phyloP scores from a whole-genome alignment of 2,329 filamentous ascomycete species.

The Sarocladiaceae sp. region DNA sequence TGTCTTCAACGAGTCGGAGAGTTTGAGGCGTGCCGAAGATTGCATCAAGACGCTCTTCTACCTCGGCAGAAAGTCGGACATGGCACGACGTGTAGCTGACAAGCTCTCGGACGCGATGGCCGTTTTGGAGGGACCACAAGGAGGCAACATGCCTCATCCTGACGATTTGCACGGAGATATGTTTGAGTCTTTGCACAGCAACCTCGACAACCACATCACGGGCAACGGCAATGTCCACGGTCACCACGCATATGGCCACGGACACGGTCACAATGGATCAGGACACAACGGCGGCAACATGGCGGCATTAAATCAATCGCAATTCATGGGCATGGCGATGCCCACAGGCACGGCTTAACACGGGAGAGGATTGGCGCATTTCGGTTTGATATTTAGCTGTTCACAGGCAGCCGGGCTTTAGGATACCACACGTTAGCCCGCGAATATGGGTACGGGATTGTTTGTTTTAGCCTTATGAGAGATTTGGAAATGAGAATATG shows the following conservation, averaged over 20 bases:
- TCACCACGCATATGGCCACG: neutral
- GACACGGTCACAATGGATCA: neutral
- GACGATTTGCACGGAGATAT: neutral
- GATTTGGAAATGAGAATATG: no score
- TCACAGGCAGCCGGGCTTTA: neutral
- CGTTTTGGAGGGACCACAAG: neutral
- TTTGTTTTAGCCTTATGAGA: no score
- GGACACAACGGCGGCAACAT: neutral
- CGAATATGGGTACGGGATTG: no score
- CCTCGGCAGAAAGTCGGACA: conserved; percentile 52
- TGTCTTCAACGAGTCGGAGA: conserved; percentile 17
- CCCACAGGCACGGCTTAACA: no score
- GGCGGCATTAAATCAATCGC: conserved; percentile 1
- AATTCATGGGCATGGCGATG: conserved; percentile 6
- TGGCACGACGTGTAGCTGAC: conserved; percentile 17
- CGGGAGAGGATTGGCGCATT: neutral
- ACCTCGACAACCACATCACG: neutral
- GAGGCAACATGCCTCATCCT: neutral
- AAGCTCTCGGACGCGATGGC: conserved; percentile 7
- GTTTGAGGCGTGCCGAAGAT: conserved; percentile 35
- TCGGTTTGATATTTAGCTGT: neutral
- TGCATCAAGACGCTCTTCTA: conserved; percentile 51
- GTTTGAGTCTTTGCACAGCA: neutral
- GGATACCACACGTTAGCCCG: no score
- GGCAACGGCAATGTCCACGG: neutral